Evolutionary conservation across 169 alveolate genomes (phyloP).

Genomic region (Plasmodium fragile): DNA sequence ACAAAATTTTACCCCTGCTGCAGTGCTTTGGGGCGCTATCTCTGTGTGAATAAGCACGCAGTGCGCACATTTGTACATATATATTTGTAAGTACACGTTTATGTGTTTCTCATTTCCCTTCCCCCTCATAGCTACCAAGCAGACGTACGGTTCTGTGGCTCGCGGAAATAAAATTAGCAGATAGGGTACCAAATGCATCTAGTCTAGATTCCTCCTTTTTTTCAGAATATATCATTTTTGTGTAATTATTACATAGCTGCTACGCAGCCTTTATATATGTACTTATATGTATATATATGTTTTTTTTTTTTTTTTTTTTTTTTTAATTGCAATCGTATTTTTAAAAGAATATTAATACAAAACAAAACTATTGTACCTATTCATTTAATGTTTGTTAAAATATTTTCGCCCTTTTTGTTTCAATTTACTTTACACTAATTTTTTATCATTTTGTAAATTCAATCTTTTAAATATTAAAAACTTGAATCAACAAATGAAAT

Average conservation of each 20-base stretch:
- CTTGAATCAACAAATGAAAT: neutral
- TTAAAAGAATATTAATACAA: neutral
- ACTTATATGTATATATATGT: neutral
- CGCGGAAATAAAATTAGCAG: constrained; percentile 43
- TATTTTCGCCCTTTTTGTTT: constrained; percentile 16
- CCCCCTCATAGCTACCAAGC: constrained; percentile 57
- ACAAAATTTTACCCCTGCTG: neutral
- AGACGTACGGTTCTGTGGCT: constrained; percentile 71
- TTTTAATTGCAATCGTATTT: constrained; percentile 17
- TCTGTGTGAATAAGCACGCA: neutral
- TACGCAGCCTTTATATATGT: neutral
- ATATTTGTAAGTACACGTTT: neutral
- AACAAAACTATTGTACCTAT: constrained; percentile 8
- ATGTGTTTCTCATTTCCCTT: neutral
- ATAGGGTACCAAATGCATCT: neutral
- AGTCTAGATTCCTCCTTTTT: neutral
- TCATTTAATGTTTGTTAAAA: constrained; percentile 59
- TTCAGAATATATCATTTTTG: neutral
- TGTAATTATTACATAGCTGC: constrained; percentile 9
- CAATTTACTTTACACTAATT: constrained; percentile 9
- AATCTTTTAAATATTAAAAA: constrained; percentile 51
- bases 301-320: constrained; percentile 26
- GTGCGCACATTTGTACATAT: neutral
- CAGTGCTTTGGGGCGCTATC: neutral
- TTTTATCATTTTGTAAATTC: constrained; percentile 31